These are phyloP conservation scores for Phytophthora ramorum DNA, from an alignment of 352 stramenopile genomes.

Conservation along the genomic window DNA sequence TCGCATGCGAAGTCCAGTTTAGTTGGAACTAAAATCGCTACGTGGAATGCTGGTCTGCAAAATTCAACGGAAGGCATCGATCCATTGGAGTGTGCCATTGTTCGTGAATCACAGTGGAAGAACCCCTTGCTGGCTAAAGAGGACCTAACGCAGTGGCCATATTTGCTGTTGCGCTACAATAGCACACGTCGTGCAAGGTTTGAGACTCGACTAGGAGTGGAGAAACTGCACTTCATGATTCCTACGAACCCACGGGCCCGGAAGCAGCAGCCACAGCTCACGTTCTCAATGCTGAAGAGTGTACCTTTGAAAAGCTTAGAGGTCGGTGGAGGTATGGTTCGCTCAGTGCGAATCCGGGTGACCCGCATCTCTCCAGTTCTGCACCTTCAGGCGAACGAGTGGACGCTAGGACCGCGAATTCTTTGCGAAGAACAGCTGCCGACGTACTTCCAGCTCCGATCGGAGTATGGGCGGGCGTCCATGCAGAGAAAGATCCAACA, in stretches of 20 bases:
- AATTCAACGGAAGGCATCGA: conserved; percentile 73
- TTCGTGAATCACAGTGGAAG: conserved; percentile 42
- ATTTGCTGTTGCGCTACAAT: conserved; percentile 70
- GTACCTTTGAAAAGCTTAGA: conserved; percentile 68
- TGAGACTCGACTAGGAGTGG: conserved; percentile 51
- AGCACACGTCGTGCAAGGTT: conserved; percentile 65
- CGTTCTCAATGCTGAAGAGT: conserved; percentile 68
- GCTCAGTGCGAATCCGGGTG: conserved; percentile 62
- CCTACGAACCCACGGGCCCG: conserved; percentile 3
- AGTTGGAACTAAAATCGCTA: conserved; percentile 67
- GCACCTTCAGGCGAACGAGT: conserved; percentile 74
- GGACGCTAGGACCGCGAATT: conserved; percentile 64
- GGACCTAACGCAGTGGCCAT: conserved; percentile 58
- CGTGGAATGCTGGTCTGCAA: conserved; percentile 72
- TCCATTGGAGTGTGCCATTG: conserved; percentile 67
- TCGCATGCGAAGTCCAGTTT: conserved; percentile 43
- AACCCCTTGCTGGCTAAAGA: conserved; percentile 62
- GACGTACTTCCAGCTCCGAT: conserved; percentile 55
- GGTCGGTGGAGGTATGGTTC: conserved; percentile 65
- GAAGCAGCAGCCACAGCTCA: conserved; percentile 34
- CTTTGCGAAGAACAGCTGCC: conserved; percentile 70
- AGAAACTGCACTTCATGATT: conserved; percentile 39
- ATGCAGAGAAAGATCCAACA: conserved; percentile 24
- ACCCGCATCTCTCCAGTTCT: conserved; percentile 63
- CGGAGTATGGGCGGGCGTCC: conserved; percentile 31